A percentile compares a stretch with the other conserved stretches of the same genome.
phyloP scores from a whole-genome alignment of 2,329 filamentous ascomycete genomes.

The Didymella glomerata region DNA sequence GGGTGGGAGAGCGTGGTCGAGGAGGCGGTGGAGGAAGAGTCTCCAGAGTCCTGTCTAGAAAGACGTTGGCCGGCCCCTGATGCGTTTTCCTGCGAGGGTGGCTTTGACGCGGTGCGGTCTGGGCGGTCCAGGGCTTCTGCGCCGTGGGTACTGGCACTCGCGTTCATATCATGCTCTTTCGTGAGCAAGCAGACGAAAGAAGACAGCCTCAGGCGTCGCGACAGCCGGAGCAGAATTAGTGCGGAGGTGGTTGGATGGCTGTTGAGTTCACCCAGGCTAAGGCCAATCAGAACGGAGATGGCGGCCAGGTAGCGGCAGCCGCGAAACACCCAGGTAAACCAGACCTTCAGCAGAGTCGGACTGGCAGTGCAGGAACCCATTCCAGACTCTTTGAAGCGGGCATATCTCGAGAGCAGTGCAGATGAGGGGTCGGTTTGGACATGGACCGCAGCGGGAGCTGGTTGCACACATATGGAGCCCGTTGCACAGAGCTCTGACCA shows the following conservation, averaged over 20 bases:
- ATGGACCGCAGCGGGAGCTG: constrained; percentile 2
- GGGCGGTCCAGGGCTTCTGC: constrained; percentile 40
- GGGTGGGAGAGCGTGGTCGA: constrained; percentile 31
- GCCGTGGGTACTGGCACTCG: constrained; percentile 29
- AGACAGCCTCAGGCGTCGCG: constrained; percentile 40
- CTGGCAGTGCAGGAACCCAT: constrained; percentile 46
- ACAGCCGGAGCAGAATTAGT: constrained; percentile 48
- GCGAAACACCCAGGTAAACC: constrained; percentile 38
- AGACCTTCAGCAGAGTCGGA: constrained; percentile 41
- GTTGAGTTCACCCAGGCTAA: constrained; percentile 31
- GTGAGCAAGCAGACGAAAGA: constrained; percentile 34
- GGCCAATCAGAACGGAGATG: neutral
- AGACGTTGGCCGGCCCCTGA: constrained; percentile 27
- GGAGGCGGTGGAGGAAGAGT: constrained; percentile 24
- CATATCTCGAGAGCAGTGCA: constrained; percentile 37
- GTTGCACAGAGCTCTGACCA: constrained; percentile 25
- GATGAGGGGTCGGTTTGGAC: constrained; percentile 20
- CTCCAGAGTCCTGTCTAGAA: constrained; percentile 23
- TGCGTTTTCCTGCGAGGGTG: constrained; percentile 35
- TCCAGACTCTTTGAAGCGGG: constrained; percentile 35
- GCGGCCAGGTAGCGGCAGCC: constrained; percentile 1
- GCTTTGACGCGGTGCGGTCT: constrained; percentile 29
- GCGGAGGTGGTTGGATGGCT: constrained; percentile 41
- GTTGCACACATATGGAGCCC: constrained; percentile 14
- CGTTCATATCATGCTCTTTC: constrained; percentile 35